Percentiles rank a stretch among this genome's conserved stretches.
phyloP scores from a whole-genome alignment of 2,329 filamentous ascomycete species.

The Calonectria fujianensis region DNA sequence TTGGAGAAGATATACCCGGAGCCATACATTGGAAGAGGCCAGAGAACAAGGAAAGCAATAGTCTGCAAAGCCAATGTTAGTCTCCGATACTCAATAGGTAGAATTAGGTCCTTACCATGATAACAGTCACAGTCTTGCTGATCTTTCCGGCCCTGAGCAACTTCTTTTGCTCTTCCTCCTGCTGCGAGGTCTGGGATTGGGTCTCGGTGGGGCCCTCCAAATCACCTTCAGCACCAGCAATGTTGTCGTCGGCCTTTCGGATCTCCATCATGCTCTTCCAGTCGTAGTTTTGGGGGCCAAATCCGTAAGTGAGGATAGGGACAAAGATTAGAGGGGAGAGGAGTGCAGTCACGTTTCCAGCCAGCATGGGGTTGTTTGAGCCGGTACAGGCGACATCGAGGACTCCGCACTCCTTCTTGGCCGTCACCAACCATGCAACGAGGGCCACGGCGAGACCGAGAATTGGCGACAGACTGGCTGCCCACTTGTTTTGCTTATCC shows the following conservation, averaged over 20 bases:
- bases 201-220: constrained; percentile 33
- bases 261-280: constrained; percentile 90
- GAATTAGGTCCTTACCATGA: too few relatives aligned
- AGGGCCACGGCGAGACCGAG: constrained; percentile 80
- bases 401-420: constrained; percentile 77
- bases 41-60: constrained; percentile 84
- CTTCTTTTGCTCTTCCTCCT: constrained; percentile 64
- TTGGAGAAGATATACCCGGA: constrained; percentile 78
- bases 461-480: constrained; percentile 80
- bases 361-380: constrained; percentile 89
- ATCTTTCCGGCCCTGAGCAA: constrained; percentile 73
- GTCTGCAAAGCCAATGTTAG: constrained; percentile 63
- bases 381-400: constrained; percentile 86
- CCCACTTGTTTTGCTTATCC: constrained; percentile 84
- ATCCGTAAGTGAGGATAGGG: constrained; percentile 81
- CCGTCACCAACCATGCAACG: constrained; percentile 84
- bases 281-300: constrained; percentile 82
- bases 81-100: too few relatives aligned
- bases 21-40: constrained; percentile 96
- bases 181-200: constrained; percentile 54
- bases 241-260: constrained; percentile 85
- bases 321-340: constrained; percentile 85
- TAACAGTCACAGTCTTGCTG: constrained; percentile 60
- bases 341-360: constrained; percentile 88
- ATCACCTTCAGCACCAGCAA: constrained; percentile 70